These are phyloP conservation scores for Aurifilum marmelostoma DNA, from an alignment of 2,329 filamentous ascomycete genomes.

Conservation along the genomic window DNA sequence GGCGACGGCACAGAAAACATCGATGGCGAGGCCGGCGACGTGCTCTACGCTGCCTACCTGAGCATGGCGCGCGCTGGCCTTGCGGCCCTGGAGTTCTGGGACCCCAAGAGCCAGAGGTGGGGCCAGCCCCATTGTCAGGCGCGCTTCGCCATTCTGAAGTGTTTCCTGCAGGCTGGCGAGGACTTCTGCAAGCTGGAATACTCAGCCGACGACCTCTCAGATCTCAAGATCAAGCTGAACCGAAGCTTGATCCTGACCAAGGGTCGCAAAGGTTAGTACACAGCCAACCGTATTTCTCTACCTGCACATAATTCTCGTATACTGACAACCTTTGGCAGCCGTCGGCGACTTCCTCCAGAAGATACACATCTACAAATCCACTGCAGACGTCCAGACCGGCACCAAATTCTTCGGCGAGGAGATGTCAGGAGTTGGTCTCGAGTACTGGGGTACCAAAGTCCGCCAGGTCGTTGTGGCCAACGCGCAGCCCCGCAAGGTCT, in stretches of 20 bases:
- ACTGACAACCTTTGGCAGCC: slow-evolving; percentile 47
- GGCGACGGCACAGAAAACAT: slow-evolving; percentile 77
- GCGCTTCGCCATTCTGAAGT: slow-evolving; percentile 83
- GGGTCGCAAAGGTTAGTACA: slow-evolving; percentile 67
- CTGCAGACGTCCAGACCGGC: slow-evolving; percentile 80
- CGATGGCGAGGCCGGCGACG: slow-evolving; percentile 76
- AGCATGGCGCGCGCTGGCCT: slow-evolving; percentile 94
- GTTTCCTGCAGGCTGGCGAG: slow-evolving; percentile 82
- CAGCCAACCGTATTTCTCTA: not conserved
- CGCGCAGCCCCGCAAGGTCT: slow-evolving; percentile 85
- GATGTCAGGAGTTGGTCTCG: slow-evolving; percentile 79
- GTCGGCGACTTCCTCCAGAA: slow-evolving; percentile 89
- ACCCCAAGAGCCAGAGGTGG: slow-evolving; percentile 88
- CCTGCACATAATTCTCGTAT: not conserved
- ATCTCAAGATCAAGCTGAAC: slow-evolving; percentile 81
- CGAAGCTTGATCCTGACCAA: slow-evolving; percentile 83
- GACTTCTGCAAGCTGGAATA: slow-evolving; percentile 85
- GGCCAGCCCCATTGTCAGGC: slow-evolving; percentile 92
- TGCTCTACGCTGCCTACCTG: slow-evolving; percentile 87
- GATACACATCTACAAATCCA: slow-evolving; percentile 89
- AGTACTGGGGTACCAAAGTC: slow-evolving; percentile 83
- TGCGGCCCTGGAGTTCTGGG: slow-evolving; percentile 89
- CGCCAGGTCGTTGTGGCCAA: slow-evolving; percentile 74
- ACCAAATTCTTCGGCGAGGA: slow-evolving; percentile 73
- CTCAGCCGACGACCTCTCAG: slow-evolving; percentile 72